Conservation (phyloP, 352 stramenopile genomes). For the Phytophthora fragariaefolia region DNA sequence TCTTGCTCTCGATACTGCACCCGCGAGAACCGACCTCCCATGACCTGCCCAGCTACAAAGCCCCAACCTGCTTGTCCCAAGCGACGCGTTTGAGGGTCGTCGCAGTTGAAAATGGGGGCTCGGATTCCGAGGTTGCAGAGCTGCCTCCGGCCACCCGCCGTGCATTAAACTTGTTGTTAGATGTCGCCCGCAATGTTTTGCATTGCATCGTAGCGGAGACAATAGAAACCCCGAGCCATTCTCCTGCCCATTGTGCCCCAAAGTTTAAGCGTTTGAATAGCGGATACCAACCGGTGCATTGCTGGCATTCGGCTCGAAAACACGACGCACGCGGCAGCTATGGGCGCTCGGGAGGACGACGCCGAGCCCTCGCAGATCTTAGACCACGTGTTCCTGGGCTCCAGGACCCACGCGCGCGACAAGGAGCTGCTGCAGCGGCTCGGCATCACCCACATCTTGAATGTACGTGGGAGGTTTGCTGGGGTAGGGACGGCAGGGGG, state of each 20-base stretch:
- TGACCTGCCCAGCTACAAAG: constrained; percentile 9
- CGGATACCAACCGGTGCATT: too few relatives aligned
- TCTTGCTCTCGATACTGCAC: constrained; percentile 81
- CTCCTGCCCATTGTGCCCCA: too few relatives aligned
- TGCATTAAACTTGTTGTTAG: too few relatives aligned
- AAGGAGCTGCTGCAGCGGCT: constrained; percentile 62
- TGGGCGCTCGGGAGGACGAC: constrained; percentile 31
- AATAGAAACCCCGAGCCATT: too few relatives aligned
- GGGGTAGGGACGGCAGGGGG: too few relatives aligned
- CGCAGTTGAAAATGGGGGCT: too few relatives aligned
- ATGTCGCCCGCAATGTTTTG: not conserved
- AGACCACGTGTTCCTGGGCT: constrained; percentile 78
- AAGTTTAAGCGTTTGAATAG: too few relatives aligned
- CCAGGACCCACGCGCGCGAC: constrained; percentile 69
- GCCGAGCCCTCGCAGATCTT: constrained; percentile 63
- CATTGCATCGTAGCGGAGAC: not conserved
- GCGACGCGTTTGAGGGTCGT: constrained; percentile 18
- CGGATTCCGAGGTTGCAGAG: constrained; percentile 1
- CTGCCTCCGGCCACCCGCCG: too few relatives aligned
- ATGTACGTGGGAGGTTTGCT: too few relatives aligned
- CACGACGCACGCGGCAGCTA: not conserved
- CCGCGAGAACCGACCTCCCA: constrained; percentile 78
- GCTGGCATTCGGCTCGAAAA: too few relatives aligned
- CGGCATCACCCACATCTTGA: constrained; percentile 85
- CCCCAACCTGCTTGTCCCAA: too few relatives aligned